Conservation (phyloP, 495 filamentous ascomycete species). For the Xylona heveae region DNA sequence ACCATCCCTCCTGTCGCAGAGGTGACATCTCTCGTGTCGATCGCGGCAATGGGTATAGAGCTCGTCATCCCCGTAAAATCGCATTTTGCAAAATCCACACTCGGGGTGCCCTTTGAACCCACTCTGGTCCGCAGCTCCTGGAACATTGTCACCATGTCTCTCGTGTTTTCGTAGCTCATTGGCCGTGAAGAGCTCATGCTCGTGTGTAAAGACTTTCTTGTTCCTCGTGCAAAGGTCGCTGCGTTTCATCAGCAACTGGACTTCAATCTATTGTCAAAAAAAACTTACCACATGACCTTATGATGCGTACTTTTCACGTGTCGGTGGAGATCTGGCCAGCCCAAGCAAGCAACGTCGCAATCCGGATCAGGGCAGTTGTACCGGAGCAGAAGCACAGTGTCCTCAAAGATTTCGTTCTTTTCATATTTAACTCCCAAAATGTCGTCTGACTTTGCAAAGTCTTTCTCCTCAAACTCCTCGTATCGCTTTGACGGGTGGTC, state of each 20-base stretch:
- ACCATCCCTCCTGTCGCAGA: constrained; percentile 61
- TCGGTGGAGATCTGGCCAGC: constrained; percentile 82
- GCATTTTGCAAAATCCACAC: constrained; percentile 74
- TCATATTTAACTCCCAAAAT: constrained; percentile 83
- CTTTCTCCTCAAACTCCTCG: constrained; percentile 51
- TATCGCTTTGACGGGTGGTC: constrained; percentile 60
- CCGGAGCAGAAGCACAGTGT: constrained; percentile 66
- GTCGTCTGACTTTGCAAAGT: constrained; percentile 55
- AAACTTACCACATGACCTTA: constrained; percentile 65
- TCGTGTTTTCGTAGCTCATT: constrained; percentile 71
- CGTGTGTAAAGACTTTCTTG: constrained; percentile 97
- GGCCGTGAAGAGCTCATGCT: constrained; percentile 83
- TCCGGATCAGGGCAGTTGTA: constrained; percentile 81
- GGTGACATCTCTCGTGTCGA: constrained; percentile 82
- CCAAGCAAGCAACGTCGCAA: constrained; percentile 78
- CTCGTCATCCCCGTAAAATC: constrained; percentile 94
- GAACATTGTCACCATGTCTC: constrained; percentile 74
- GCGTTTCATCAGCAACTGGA: constrained; percentile 2
- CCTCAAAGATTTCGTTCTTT: constrained; percentile 64
- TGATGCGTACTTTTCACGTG: constrained; percentile 68
- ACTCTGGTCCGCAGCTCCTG: constrained; percentile 77
- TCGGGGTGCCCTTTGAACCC: constrained; percentile 93
- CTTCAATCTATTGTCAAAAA: not conserved
- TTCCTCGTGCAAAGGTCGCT: constrained; percentile 79
- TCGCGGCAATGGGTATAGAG: constrained; percentile 80